A percentile compares a stretch with the other conserved stretches of the same genome.
These are phyloP conservation scores for Malus hybrid DNA, from an alignment of 331 rosid species.

Conservation along the genomic window DNA sequence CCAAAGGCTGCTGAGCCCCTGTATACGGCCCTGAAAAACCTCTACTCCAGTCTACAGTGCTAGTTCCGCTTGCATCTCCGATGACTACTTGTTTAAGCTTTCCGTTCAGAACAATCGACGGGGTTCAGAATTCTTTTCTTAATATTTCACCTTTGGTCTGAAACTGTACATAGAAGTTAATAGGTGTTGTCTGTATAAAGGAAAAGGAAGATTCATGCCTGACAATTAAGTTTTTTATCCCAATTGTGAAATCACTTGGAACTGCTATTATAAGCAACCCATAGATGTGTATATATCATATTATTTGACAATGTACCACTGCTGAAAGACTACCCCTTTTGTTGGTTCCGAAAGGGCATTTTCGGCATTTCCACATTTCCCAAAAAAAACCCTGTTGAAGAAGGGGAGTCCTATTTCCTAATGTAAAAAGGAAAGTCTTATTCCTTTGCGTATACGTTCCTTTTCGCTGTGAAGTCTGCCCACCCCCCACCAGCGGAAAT, in stretches of 20 bases:
- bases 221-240: not conserved
- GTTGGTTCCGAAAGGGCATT: too few species aligned
- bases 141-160: conserved; percentile 4
- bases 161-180: conserved; percentile 1
- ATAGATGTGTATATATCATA: not conserved
- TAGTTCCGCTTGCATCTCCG: conserved; percentile 17
- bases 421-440: too few species aligned
- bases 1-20: conserved; percentile 88
- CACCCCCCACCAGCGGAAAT: too few species aligned
- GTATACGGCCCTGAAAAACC: conserved; percentile 55
- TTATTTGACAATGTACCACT: not conserved
- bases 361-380: too few species aligned
- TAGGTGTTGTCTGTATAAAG: not conserved
- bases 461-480: too few species aligned
- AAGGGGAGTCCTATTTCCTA: too few species aligned
- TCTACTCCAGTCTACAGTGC: conserved; percentile 45
- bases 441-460: too few species aligned
- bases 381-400: too few species aligned
- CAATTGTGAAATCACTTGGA: not conserved
- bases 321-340: too few species aligned
- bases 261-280: not conserved
- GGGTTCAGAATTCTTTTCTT: conserved; percentile 4
- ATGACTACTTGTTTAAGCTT: not conserved
- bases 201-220: not conserved
- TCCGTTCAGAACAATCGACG: not conserved